Evolutionary conservation across 2,329 filamentous ascomycete species (phyloP).

Genomic region (Venturia pyrina): DNA sequence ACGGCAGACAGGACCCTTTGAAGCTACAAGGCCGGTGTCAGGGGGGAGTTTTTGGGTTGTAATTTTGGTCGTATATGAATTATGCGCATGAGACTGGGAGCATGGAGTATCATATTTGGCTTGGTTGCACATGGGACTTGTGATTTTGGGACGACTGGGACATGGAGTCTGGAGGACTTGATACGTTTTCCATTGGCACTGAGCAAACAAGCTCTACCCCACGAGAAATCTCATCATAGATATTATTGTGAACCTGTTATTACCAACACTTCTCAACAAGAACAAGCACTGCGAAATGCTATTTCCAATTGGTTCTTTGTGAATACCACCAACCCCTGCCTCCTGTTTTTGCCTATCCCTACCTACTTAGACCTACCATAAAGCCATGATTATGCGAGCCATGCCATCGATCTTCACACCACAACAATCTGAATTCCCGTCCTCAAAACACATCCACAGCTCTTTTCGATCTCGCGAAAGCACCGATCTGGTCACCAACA

Average conservation of each 20-base stretch:
- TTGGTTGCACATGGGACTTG: neutral
- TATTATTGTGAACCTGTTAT: too few species aligned
- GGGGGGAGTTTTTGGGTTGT: neutral
- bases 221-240: neutral
- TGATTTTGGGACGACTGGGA: neutral
- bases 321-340: neutral
- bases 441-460: neutral
- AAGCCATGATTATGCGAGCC: neutral
- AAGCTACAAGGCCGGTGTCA: neutral
- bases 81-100: neutral
- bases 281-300: neutral
- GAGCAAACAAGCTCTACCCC: too few species aligned
- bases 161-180: neutral
- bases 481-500: neutral
- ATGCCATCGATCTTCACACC: neutral
- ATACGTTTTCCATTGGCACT: neutral
- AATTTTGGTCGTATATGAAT: neutral
- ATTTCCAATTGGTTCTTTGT: neutral
- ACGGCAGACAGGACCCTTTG: neutral
- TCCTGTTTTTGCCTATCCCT: neutral
- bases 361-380: too few species aligned
- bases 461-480: neutral
- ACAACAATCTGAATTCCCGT: neutral
- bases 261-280: neutral
- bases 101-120: neutral